Conservation (phyloP, 208 protist genomes). For the Angomonas deanei region DNA sequence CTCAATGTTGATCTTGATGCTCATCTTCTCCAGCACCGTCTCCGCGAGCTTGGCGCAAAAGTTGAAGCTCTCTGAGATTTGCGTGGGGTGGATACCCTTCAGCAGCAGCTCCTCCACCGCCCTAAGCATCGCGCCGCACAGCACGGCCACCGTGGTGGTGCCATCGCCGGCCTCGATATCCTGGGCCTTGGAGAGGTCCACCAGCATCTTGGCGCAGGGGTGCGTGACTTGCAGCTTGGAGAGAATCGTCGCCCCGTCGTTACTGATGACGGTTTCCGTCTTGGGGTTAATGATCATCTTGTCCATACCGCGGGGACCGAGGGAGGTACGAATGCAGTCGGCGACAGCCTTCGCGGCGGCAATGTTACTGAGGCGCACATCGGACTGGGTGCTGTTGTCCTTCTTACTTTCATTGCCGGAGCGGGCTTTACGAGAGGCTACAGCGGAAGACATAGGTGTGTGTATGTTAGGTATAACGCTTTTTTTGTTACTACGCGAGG, state of each 20-base stretch:
- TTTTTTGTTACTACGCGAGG: neutral
- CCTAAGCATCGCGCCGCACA: slow-evolving; percentile 95
- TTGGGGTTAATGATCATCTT: slow-evolving; percentile 90
- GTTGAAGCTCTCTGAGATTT: slow-evolving; percentile 95
- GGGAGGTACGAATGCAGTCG: slow-evolving; percentile 96
- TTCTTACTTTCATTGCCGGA: slow-evolving; percentile 80
- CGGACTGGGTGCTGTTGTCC: slow-evolving; percentile 87
- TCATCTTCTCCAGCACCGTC: slow-evolving; percentile 92
- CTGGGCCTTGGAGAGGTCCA: slow-evolving; percentile 98
- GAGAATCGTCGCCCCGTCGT: slow-evolving; percentile 99
- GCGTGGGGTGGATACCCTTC: slow-evolving; percentile 96
- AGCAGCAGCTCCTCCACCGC: slow-evolving; percentile 90
- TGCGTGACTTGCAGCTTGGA: slow-evolving; percentile 95
- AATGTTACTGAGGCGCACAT: slow-evolving; percentile 93
- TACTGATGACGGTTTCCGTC: slow-evolving; percentile 98
- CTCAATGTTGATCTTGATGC: slow-evolving; percentile 90
- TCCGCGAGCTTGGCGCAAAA: slow-evolving; percentile 80
- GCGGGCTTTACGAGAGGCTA: slow-evolving; percentile 5
- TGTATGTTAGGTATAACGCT: neutral
- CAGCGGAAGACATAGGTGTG: neutral
- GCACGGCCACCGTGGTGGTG: slow-evolving; percentile 98
- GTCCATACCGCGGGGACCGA: slow-evolving; percentile 99
- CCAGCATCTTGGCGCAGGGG: slow-evolving; percentile 98
- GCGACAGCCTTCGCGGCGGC: slow-evolving; percentile 93
- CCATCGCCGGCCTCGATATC: slow-evolving; percentile 99